Percentiles rank a stretch among this genome's conserved stretches.
Evolutionary conservation across 306 rosid species (phyloP).

Genomic region (Malus orientalis): DNA sequence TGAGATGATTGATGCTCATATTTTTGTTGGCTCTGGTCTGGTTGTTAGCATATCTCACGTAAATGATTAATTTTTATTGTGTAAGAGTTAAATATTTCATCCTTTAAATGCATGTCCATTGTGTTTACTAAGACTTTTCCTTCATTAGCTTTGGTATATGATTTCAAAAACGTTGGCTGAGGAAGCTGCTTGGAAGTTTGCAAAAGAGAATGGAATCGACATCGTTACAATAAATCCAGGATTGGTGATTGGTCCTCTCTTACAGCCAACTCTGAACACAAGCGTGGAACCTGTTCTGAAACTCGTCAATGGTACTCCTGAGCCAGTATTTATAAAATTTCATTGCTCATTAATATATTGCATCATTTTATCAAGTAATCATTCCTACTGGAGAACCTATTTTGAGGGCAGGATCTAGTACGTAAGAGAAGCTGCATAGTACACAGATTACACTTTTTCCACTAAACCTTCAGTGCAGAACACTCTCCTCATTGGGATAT

Average conservation of each 20-base stretch:
- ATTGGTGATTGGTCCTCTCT: constrained; percentile 11
- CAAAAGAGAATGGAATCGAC: constrained; percentile 13
- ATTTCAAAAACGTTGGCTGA: constrained; percentile 25
- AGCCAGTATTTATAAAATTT: not conserved
- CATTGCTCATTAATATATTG: not conserved
- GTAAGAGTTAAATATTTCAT: not conserved
- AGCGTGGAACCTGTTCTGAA: not conserved
- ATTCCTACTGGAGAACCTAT: not conserved
- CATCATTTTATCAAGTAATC: not conserved
- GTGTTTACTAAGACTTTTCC: not conserved
- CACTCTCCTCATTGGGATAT: not conserved
- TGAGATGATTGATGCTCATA: not conserved
- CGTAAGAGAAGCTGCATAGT: not conserved
- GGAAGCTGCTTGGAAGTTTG: constrained; percentile 29
- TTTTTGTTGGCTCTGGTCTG: not conserved
- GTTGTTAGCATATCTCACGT: not conserved
- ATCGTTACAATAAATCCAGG: constrained; percentile 19
- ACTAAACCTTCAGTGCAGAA: not conserved
- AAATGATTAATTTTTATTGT: not conserved
- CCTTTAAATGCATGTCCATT: no score
- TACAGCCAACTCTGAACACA: constrained; percentile 17
- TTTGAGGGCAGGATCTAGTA: not conserved
- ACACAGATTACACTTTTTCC: not conserved
- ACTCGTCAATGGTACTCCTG: not conserved
- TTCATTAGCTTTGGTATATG: constrained; percentile 15